Conservation (phyloP, 208 protist genomes). For the Paratrypanosoma confusum region DNA sequence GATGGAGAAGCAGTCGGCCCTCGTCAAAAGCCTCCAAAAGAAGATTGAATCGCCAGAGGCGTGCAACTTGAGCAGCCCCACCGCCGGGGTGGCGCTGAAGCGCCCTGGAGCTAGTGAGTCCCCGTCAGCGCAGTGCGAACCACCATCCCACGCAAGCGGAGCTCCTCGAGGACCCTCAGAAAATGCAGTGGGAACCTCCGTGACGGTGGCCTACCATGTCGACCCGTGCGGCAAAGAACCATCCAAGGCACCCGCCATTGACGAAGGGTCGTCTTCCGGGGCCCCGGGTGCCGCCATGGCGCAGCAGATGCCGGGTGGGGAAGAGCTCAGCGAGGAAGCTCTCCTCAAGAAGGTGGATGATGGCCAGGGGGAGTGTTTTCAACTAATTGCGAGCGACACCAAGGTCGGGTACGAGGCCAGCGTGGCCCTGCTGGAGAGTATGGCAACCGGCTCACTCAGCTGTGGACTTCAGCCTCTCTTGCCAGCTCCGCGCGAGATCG, state of each 20-base stretch:
- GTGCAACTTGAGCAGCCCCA: no score
- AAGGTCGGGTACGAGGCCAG: slow-evolving; percentile 19
- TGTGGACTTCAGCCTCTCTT: slow-evolving; percentile 36
- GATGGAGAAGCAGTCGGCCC: slow-evolving; percentile 34
- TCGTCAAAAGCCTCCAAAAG: slow-evolving; percentile 47
- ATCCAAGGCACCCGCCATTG: neutral
- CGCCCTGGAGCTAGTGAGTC: no score
- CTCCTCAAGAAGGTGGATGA: slow-evolving; percentile 22
- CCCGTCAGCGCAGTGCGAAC: no score
- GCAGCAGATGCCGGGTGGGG: slow-evolving; percentile 3
- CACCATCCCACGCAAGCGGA: no score
- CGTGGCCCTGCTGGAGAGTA: slow-evolving; percentile 18
- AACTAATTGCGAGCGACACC: slow-evolving; percentile 22
- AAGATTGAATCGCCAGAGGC: slow-evolving; percentile 27
- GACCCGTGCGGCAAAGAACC: slow-evolving; percentile 1
- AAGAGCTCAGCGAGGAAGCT: slow-evolving; percentile 25
- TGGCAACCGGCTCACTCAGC: slow-evolving; percentile 14
- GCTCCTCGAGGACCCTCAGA: no score
- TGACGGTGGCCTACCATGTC: slow-evolving; percentile 7
- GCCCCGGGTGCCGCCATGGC: no score
- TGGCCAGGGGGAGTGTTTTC: slow-evolving; percentile 66
- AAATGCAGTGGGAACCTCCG: no score
- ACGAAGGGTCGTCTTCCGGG: no score
- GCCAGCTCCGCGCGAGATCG: slow-evolving; percentile 38
- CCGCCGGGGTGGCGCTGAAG: no score